Percentiles rank a stretch among this genome's conserved stretches.
Conservation (phyloP, 1,284 basidiomycete species). For the Malassezia slooffiae region DNA sequence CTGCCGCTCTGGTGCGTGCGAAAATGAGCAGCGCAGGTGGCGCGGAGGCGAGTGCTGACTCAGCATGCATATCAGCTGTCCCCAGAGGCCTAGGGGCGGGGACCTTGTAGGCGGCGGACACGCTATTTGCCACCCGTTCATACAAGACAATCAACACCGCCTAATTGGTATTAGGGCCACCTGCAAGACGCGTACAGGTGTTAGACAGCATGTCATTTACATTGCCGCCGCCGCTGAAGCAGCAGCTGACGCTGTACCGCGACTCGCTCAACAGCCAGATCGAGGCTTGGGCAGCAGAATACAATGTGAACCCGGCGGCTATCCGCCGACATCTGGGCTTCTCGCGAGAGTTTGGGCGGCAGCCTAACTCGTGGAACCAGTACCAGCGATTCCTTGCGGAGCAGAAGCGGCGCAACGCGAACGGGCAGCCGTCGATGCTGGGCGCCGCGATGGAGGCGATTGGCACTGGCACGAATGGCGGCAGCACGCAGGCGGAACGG, state of each 20-base stretch:
- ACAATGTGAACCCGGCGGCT: conserved; percentile 16
- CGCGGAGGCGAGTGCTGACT: too few relatives aligned
- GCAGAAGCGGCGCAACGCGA: conserved; percentile 14
- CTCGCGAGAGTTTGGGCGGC: conserved; percentile 15
- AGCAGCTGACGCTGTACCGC: conserved; percentile 12
- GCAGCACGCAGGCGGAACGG: conserved; percentile 9
- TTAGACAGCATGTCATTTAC: conserved; percentile 13
- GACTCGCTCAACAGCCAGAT: conserved; percentile 14
- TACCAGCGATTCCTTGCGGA: conserved; percentile 16
- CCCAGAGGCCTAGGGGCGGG: too few relatives aligned
- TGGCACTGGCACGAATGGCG: neutral
- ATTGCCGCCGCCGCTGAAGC: conserved; percentile 10
- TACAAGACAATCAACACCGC: neutral
- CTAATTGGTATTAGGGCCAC: too few relatives aligned
- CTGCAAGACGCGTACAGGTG: neutral
- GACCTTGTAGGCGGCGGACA: too few relatives aligned
- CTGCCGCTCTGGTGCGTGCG: too few relatives aligned
- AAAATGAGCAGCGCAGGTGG: too few relatives aligned
- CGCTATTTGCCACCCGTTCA: too few relatives aligned
- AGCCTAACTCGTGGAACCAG: conserved; percentile 17
- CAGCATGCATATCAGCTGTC: too few relatives aligned
- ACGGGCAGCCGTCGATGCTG: conserved; percentile 3
- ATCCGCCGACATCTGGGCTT: conserved; percentile 15
- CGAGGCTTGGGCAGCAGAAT: conserved; percentile 15
- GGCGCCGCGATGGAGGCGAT: neutral